Percentiles rank a stretch among this genome's conserved stretches.
Conservation (phyloP, 2,329 filamentous ascomycete genomes). For the Paramyrothecium roridum region DNA sequence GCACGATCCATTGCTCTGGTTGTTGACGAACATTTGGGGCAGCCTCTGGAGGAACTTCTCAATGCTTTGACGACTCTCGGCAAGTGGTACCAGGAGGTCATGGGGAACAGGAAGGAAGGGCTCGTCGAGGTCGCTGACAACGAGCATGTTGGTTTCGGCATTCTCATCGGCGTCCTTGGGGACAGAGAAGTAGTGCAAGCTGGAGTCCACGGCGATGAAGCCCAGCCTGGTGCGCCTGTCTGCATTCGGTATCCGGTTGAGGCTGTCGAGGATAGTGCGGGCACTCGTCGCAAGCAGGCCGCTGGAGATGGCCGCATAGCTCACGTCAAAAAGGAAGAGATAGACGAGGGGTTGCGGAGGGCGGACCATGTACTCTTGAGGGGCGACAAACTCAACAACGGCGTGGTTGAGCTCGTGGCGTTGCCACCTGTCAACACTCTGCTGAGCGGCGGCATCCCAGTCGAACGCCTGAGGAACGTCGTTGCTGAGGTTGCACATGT, state of each 20-base stretch:
- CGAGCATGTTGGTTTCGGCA: constrained; percentile 84
- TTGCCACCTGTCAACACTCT: constrained; percentile 88
- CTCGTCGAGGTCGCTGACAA: constrained; percentile 92
- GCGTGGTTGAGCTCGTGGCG: constrained; percentile 89
- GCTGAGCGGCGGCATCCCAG: constrained; percentile 91
- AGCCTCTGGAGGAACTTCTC: constrained; percentile 88
- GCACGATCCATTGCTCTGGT: constrained; percentile 82
- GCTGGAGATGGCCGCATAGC: constrained; percentile 83
- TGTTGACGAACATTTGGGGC: constrained; percentile 95
- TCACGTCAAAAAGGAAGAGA: constrained; percentile 92
- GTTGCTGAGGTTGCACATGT: constrained; percentile 99
- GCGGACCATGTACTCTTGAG: constrained; percentile 99
- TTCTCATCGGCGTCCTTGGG: constrained; percentile 84
- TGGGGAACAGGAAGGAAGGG: constrained; percentile 93
- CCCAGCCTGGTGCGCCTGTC: constrained; percentile 89
- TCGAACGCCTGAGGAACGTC: constrained; percentile 99
- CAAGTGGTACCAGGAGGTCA: constrained; percentile 84
- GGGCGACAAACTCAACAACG: constrained; percentile 96
- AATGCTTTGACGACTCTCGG: constrained; percentile 85
- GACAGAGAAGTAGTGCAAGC: constrained; percentile 93
- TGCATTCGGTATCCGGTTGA: constrained; percentile 97
- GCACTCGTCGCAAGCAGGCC: constrained; percentile 90
- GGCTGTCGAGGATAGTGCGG: constrained; percentile 88
- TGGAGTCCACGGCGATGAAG: constrained; percentile 93
- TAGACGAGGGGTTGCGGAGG: constrained; percentile 95